Percentiles rank a stretch among this genome's conserved stretches.
phyloP scores from a whole-genome alignment of 2,329 filamentous ascomycete species.

The Magnaporthiopsis poae region DNA sequence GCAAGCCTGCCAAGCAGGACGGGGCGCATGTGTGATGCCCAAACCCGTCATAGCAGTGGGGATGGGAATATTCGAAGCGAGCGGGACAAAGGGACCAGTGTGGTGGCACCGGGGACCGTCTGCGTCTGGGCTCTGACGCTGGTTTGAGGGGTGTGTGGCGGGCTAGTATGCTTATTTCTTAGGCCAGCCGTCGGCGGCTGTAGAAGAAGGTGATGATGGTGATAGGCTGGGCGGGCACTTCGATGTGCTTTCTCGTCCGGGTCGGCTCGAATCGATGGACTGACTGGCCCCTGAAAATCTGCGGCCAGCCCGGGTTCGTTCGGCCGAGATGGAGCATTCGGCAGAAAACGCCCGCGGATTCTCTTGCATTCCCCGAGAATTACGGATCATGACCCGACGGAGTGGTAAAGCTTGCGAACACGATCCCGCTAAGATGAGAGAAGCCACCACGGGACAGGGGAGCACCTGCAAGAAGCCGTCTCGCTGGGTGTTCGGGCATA shows the following conservation, averaged over 20 bases:
- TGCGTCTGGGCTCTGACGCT: no score
- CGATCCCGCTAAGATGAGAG: neutral
- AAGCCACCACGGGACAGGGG: neutral
- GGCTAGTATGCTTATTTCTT: conserved; percentile 38
- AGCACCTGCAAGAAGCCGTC: neutral
- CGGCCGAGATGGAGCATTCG: neutral
- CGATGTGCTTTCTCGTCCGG: neutral
- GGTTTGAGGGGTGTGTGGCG: no score
- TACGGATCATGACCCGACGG: neutral
- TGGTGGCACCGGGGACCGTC: no score
- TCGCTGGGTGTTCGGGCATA: neutral
- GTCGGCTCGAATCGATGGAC: neutral
- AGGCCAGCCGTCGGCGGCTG: conserved; percentile 38
- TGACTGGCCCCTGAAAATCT: neutral
- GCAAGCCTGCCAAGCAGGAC: no score
- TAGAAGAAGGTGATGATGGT: neutral
- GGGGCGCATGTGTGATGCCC: no score
- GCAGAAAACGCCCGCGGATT: neutral
- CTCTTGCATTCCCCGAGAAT: neutral
- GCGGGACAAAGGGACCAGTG: no score
- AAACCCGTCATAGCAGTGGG: no score
- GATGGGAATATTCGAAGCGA: no score
- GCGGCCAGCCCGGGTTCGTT: neutral
- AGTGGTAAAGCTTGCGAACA: neutral
- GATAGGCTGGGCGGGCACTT: neutral